Percentiles rank a stretch among this genome's conserved stretches.
phyloP scores from a whole-genome alignment of 345 rosid genomes.

The Citrus maxima region DNA sequence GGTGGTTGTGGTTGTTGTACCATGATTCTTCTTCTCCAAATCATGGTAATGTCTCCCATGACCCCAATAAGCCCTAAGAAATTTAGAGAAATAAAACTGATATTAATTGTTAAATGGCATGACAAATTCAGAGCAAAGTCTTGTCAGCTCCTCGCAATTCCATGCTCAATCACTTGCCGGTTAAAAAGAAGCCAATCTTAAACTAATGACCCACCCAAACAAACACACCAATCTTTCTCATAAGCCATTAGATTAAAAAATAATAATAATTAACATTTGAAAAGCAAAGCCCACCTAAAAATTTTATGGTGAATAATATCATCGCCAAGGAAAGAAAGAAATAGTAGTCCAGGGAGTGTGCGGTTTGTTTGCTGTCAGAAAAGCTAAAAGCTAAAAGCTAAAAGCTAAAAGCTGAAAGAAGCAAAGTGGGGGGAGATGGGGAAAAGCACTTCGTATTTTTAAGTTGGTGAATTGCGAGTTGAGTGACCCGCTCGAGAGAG shows the following conservation, averaged over 20 bases:
- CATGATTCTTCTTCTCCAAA: constrained; percentile 28
- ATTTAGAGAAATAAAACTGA: no score
- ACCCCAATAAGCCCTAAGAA: not conserved
- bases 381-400: not conserved
- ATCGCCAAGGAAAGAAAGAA: no score
- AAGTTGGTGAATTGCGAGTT: not conserved
- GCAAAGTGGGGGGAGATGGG: not conserved
- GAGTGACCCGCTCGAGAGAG: constrained; percentile 33
- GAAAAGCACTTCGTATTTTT: not conserved
- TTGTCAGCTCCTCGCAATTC: constrained; percentile 13
- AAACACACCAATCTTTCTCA: not conserved
- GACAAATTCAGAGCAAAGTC: not conserved
- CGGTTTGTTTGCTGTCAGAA: not conserved
- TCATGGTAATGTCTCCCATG: constrained; percentile 30
- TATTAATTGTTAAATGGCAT: not conserved
- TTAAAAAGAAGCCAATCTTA: constrained; percentile 34
- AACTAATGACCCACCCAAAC: not conserved
- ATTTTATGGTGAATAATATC: no score
- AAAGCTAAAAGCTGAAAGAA: not conserved
- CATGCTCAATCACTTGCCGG: constrained; percentile 38
- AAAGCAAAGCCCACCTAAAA: not conserved
- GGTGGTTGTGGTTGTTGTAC: constrained; percentile 13
- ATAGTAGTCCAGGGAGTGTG: not conserved
- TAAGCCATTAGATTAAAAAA: not conserved
- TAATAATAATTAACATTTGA: not conserved